Percentiles rank a stretch among this genome's conserved stretches.
phyloP scores from a whole-genome alignment of 208 protist species.

The Acanthamoeba comandoni region DNA sequence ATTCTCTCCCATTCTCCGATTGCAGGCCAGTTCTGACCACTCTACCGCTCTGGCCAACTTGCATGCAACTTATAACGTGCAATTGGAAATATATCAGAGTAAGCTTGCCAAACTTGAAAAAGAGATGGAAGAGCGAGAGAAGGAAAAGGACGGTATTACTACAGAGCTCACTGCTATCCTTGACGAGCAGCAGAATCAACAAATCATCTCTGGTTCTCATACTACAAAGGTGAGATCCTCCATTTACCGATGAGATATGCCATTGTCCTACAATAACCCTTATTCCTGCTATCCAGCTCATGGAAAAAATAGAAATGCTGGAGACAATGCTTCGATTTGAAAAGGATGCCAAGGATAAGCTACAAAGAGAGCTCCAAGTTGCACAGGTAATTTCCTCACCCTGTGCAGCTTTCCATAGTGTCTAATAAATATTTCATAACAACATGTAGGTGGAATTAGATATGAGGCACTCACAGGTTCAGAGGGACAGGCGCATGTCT shows the following conservation, averaged over 20 bases:
- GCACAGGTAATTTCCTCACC: constrained; percentile 33
- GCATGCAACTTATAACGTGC: constrained; percentile 48
- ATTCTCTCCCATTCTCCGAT: too few relatives aligned
- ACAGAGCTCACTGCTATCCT: not conserved
- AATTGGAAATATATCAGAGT: constrained; percentile 13
- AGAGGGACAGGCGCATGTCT: constrained; percentile 7
- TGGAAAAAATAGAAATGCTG: not conserved
- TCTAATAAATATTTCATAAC: too few relatives aligned
- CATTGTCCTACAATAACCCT: too few relatives aligned
- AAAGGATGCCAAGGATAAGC: not conserved
- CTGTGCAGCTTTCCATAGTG: not conserved
- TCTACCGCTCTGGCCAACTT: constrained; percentile 7
- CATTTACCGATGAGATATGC: too few relatives aligned
- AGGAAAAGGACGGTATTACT: constrained; percentile 4
- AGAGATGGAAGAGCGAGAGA: constrained; percentile 33
- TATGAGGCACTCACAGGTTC: too few relatives aligned
- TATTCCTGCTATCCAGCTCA: not conserved
- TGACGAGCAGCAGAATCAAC: constrained; percentile 6
- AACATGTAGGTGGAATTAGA: too few relatives aligned
- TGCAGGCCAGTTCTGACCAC: too few relatives aligned
- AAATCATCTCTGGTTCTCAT: too few relatives aligned
- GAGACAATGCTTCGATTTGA: too few relatives aligned
- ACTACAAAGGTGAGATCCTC: too few relatives aligned
- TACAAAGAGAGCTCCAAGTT: constrained; percentile 25
- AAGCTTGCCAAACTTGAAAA: constrained; percentile 18